These are phyloP conservation scores for Chaetomium globosum DNA, from an alignment of 2,329 filamentous ascomycete species.

Conservation along the genomic window DNA sequence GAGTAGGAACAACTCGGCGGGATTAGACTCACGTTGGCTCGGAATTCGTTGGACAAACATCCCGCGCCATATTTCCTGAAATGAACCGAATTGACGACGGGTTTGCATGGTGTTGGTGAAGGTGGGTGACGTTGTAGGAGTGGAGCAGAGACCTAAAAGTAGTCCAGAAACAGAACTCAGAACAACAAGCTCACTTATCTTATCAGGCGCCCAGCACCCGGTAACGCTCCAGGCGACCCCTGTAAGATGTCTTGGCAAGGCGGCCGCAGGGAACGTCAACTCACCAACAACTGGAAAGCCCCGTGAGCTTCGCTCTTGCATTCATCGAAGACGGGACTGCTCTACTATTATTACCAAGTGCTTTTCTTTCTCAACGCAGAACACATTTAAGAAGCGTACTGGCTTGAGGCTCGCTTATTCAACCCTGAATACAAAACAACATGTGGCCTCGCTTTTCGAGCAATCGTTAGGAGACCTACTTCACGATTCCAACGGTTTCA, in stretches of 20 bases:
- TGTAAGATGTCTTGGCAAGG: constrained; percentile 20
- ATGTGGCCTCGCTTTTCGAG: background rate
- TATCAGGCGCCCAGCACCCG: constrained; percentile 24
- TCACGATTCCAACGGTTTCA: background rate
- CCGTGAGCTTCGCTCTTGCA: background rate
- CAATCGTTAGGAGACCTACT: background rate
- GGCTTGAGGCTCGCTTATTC: background rate
- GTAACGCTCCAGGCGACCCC: constrained; percentile 20
- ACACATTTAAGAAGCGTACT: background rate
- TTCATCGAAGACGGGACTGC: background rate
- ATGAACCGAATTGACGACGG: background rate
- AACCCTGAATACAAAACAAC: background rate
- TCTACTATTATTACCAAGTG: background rate
- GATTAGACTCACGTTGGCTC: constrained; percentile 52
- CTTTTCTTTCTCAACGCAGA: background rate
- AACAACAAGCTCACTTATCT: constrained; percentile 29
- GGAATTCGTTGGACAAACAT: constrained; percentile 47
- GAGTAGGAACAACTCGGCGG: background rate
- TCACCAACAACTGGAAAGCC: background rate
- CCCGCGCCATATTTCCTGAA: constrained; percentile 43
- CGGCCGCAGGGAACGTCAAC: constrained; percentile 11
- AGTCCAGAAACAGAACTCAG: background rate
- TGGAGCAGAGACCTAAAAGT: background rate
- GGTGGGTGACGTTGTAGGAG: constrained; percentile 7
- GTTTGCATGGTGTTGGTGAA: background rate